phyloP scores from a whole-genome alignment of 768 basidiomycete genomes.

The Saitozyma podzolica region DNA sequence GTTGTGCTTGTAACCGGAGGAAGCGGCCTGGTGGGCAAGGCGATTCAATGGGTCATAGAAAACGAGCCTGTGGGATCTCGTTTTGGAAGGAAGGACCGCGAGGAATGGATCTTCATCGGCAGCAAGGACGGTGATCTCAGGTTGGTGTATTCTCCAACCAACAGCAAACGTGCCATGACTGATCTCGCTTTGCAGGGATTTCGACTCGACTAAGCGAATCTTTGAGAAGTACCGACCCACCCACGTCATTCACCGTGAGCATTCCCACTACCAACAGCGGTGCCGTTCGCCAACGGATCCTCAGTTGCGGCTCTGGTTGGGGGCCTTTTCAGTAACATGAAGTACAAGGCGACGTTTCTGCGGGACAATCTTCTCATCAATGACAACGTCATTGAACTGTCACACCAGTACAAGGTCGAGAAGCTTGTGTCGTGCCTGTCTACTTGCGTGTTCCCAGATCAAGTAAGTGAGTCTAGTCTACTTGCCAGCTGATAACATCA shows the following conservation, averaged over 20 bases:
- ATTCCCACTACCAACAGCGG: background rate
- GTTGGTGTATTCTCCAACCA: conserved; percentile 54
- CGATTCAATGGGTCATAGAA: conserved; percentile 73
- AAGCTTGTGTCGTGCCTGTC: conserved; percentile 95
- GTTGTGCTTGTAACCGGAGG: conserved; percentile 19
- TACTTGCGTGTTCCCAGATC: conserved; percentile 96
- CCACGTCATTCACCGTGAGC: conserved; percentile 86
- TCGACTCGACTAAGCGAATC: conserved; percentile 66
- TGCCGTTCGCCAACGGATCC: background rate
- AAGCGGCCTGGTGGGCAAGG: conserved; percentile 80
- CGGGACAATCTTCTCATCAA: conserved; percentile 97
- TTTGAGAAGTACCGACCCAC: conserved; percentile 92
- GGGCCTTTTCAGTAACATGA: conserved; percentile 94
- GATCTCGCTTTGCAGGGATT: conserved; percentile 60
- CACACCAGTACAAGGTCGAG: conserved; percentile 62
- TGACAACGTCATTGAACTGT: conserved; percentile 80
- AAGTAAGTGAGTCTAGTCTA: conserved; percentile 47
- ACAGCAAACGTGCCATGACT: background rate
- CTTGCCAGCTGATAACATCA: conserved; percentile 9
- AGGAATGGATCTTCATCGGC: conserved; percentile 81
- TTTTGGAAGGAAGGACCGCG: conserved; percentile 72
- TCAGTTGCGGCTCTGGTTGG: conserved; percentile 63
- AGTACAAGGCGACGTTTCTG: conserved; percentile 90
- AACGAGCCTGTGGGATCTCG: conserved; percentile 74
- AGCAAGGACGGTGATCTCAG: conserved; percentile 81